A percentile compares a stretch with the other conserved stretches of the same genome.
phyloP scores from a whole-genome alignment of 1,284 basidiomycete genomes.

The Kwoniella shivajii region DNA sequence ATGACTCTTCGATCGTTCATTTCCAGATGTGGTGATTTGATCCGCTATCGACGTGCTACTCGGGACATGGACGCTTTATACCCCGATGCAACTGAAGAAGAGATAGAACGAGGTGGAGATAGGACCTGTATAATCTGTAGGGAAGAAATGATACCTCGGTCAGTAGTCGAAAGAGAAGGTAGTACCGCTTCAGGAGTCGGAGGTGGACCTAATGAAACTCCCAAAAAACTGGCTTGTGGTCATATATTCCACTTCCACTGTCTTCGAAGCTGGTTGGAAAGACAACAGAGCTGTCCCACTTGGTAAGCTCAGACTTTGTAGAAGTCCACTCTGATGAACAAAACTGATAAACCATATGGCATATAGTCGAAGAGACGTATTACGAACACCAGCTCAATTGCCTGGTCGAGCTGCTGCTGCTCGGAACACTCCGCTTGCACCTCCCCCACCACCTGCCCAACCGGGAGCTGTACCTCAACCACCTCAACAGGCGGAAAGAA shows the following conservation, averaged over 20 bases:
- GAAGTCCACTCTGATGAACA: background rate
- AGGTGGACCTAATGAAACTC: slow-evolving; percentile 88
- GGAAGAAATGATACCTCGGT: slow-evolving; percentile 81
- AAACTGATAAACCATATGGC: slow-evolving; percentile 12
- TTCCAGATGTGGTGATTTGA: slow-evolving; percentile 78
- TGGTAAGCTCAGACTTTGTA: slow-evolving; percentile 71
- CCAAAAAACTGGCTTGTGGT: slow-evolving; percentile 93
- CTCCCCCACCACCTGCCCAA: slow-evolving; percentile 55
- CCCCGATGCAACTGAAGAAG: slow-evolving; percentile 86
- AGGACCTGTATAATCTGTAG: slow-evolving; percentile 96
- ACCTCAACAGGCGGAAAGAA: slow-evolving; percentile 58
- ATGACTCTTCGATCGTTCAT: slow-evolving; percentile 90
- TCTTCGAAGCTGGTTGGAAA: slow-evolving; percentile 93
- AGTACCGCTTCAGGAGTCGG: slow-evolving; percentile 17
- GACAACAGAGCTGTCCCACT: slow-evolving; percentile 89
- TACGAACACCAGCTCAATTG: slow-evolving; percentile 54
- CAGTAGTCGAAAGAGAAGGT: background rate
- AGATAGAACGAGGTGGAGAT: slow-evolving; percentile 78
- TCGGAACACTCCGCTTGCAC: slow-evolving; percentile 5
- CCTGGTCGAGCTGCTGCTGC: slow-evolving; percentile 13
- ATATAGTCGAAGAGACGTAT: slow-evolving; percentile 77
- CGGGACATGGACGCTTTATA: slow-evolving; percentile 96
- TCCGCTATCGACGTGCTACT: slow-evolving; percentile 91
- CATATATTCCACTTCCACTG: slow-evolving; percentile 99
- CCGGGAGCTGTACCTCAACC: slow-evolving; percentile 60